Evolutionary conservation across 1,284 basidiomycete genomes (phyloP), one percentile per base, ranked within the genome.

Genomic region (Ustilago tritici): DNA sequence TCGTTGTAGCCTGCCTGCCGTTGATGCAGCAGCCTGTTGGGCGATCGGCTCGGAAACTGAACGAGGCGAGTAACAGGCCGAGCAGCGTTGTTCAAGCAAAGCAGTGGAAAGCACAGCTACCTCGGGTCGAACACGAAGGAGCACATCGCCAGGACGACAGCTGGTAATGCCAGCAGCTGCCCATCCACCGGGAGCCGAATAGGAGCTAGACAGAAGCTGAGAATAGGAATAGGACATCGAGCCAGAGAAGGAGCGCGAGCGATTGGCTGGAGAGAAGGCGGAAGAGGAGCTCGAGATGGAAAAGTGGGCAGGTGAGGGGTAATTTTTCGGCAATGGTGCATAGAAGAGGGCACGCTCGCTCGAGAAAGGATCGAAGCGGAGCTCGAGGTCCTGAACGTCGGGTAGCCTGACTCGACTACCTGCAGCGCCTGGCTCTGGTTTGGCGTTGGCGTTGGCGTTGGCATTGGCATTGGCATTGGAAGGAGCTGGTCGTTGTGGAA

Each of bases 151-250:
- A 4, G 74, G 67, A 40, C 67, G 70, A 43, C 70, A 73, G 61
- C 61, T 65, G 50, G 65, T 64, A 59, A 73, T 68, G 40, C 70
- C 70, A 4, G 70, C 70, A 11, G 70, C 70, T 11, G 70, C 70
- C 65, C 70, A 73, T 19, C 70, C 70, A 11, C 70, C 70, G 1
- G 70, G 70, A 47, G 70, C 70, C 40, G 65, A 73, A 49, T 65
- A 68, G 32, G 70, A 73, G 58, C 70, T 73, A 4, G 70, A 73
- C 36, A 73, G 34, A 5, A 73, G 65, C 57, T 73, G 65, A 4
- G 70, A 73, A 55, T 68, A 73, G 31, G 70, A 73, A n/a, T 73
- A 73, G 17, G 70, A 73, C 23, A 64, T 49, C 34, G 70, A 73
- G 23, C 65, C 70, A 3, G 70, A 67, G 8, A 72, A 57, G 17